Percentiles rank a stretch among this genome's conserved stretches.
phyloP scores from a whole-genome alignment of 495 filamentous ascomycete species.

The Daldinia bambusicola region DNA sequence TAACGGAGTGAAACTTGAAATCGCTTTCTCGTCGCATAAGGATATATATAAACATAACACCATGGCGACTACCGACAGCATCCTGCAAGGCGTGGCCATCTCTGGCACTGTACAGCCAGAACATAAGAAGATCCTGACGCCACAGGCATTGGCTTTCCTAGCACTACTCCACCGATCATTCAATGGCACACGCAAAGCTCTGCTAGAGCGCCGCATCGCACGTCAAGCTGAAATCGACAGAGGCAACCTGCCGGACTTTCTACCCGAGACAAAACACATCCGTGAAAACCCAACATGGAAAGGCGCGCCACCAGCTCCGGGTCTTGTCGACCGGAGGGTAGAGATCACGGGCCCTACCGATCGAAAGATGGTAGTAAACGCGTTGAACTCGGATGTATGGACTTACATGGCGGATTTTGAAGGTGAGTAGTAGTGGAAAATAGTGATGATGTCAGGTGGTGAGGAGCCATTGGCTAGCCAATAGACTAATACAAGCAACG shows the following conservation, averaged over 20 bases:
- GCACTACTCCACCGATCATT: conserved; percentile 94
- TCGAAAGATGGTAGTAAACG: conserved; percentile 99
- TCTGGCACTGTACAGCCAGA: conserved; percentile 79
- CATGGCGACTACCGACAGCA: conserved; percentile 77
- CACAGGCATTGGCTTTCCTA: conserved; percentile 90
- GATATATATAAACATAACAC: conserved; percentile 37
- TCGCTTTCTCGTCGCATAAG: background rate
- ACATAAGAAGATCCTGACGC: conserved; percentile 89
- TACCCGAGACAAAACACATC: conserved; percentile 95
- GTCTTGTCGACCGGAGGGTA: conserved; percentile 92
- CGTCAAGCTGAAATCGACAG: conserved; percentile 96
- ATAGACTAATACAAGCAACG: conserved; percentile 23
- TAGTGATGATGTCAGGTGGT: background rate
- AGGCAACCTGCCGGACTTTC: conserved; percentile 91
- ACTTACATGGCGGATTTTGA: conserved; percentile 99
- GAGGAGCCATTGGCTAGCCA: background rate
- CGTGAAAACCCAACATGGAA: conserved; percentile 95
- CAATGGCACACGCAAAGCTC: conserved; percentile 87
- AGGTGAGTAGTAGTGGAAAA: conserved; percentile 61
- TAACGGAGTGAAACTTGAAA: conserved; percentile 3
- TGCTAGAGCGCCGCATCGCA: conserved; percentile 84
- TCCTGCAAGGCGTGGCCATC: conserved; percentile 89
- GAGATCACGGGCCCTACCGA: conserved; percentile 99
- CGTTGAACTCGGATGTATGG: conserved; percentile 96
- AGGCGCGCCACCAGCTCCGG: conserved; percentile 92